Evolutionary conservation across 805 yeast species (phyloP).

Genomic region (Phaffomyces thermotolerans): DNA sequence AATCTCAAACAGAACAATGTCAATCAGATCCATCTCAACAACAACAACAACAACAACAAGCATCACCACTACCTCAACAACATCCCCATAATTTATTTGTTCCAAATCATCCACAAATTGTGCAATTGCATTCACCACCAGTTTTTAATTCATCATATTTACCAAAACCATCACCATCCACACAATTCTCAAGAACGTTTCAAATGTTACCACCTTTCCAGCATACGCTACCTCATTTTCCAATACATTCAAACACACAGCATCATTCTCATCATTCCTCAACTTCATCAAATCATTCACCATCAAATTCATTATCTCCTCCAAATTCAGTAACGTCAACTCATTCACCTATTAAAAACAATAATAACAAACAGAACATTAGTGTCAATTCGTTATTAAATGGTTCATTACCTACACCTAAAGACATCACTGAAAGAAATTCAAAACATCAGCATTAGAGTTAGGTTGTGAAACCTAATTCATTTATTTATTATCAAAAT

Average conservation of each 20-base stretch:
- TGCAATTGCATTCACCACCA: slow-evolving; percentile 3
- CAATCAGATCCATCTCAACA: neutral
- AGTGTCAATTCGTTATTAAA: slow-evolving; percentile 12
- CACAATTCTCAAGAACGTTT: slow-evolving; percentile 6
- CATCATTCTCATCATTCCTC: neutral
- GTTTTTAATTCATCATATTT: neutral
- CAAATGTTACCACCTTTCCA: slow-evolving; percentile 10
- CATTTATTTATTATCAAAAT: no score
- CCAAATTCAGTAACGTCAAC: no score
- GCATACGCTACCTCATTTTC: slow-evolving; percentile 5
- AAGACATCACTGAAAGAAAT: neutral
- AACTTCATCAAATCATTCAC: neutral
- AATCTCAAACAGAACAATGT: slow-evolving; percentile 1
- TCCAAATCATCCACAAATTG: slow-evolving; percentile 2
- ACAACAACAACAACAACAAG: neutral
- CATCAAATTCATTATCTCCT: no score
- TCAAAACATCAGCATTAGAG: neutral
- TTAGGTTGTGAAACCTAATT: no score
- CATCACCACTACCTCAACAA: neutral
- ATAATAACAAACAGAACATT: no score
- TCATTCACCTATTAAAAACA: no score
- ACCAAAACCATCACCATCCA: slow-evolving; percentile 8
- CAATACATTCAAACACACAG: neutral
- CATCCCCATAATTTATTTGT: slow-evolving; percentile 5
- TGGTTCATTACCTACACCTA: neutral